Percentiles rank a stretch among this genome's conserved stretches.
These are phyloP conservation scores for Aquilaria malaccensis DNA, from an alignment of 345 rosid genomes.

Conservation along the genomic window DNA sequence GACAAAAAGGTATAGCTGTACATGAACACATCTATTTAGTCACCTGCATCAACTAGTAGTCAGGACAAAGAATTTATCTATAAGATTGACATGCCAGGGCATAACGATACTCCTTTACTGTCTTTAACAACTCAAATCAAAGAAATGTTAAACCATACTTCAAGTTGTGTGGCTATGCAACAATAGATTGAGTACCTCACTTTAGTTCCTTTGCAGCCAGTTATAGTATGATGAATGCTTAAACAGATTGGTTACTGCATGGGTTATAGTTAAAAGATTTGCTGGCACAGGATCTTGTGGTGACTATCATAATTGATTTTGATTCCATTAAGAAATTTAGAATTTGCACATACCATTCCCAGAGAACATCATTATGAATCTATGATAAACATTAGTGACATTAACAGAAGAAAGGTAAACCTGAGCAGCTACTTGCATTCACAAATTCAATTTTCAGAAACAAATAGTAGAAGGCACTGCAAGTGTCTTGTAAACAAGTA, in stretches of 20 bases:
- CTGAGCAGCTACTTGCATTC: too few species aligned
- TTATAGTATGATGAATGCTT: slow-evolving; percentile 51
- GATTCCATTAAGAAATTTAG: slow-evolving; percentile 48
- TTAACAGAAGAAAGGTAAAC: too few species aligned
- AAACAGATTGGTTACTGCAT: slow-evolving; percentile 76
- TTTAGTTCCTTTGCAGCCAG: slow-evolving; percentile 73
- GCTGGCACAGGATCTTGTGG: slow-evolving; percentile 45
- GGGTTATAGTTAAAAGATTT: slow-evolving; percentile 75
- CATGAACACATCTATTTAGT: too few species aligned
- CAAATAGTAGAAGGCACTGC: background rate
- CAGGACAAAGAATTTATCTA: too few species aligned
- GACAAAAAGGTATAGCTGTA: too few species aligned
- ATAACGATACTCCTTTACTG: too few species aligned
- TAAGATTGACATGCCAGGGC: too few species aligned
- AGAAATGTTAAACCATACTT: background rate
- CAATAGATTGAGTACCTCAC: slow-evolving; percentile 36
- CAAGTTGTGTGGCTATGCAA: background rate
- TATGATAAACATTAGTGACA: background rate
- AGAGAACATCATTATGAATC: slow-evolving; percentile 1
- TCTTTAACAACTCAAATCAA: too few species aligned
- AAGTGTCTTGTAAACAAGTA: slow-evolving; percentile 17
- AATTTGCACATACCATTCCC: slow-evolving; percentile 10
- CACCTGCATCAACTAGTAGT: too few species aligned
- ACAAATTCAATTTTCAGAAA: too few species aligned
- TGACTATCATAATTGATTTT: slow-evolving; percentile 47